Evolutionary conservation across 2,329 filamentous ascomycete genomes (phyloP), one percentile per base, ranked within the genome.

Genomic region (Keithomyces neogunnii): DNA sequence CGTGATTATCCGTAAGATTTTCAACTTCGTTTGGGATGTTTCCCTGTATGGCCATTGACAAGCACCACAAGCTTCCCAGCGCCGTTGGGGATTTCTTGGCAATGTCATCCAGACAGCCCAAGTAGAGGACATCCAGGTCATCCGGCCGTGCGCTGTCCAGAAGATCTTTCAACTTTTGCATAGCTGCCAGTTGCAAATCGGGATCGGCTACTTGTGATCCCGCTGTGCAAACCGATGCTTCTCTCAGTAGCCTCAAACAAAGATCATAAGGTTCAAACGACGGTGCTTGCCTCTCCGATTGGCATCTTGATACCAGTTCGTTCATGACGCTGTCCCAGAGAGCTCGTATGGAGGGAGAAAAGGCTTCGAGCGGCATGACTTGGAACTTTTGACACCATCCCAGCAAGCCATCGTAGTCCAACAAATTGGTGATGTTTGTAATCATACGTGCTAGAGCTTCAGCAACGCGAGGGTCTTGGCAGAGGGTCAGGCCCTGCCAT

Each of bases 381-480:
- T 83, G 72, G 30, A 93, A 74, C 64, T 93, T 95, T 48, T 78
- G 72, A 60, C 84, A 88, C 32, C 92, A 67, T 60, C 89, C 84
- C 5, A 86, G 63, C 39, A 89, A 66, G 4, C 72, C 64, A 0
- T 71, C 59, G 32, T 72, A 69, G 6, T 74, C 68, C 50, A 78
- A 75, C 7, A 84, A 66, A 38, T 73, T 68, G 1, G 72, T 61
- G 40, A 80, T 76, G 19, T 66, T 69, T 3, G 61, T 63, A 32
- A 78, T 65, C 80, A 95, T 87, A 19, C 75, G 74, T 46, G 91
- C 74, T 29, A 95, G 80, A 31, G 91, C 90, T 47, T 90, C 84
- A 6, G 88, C 84, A n/a, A 92, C 84, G 51, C 90, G 81, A 3
- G 88, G 85, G 64, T 97, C 90, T 61, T 91, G 89, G 53, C 86